Conservation (phyloP, 345 rosid species). For the Salix arbutifolia region DNA sequence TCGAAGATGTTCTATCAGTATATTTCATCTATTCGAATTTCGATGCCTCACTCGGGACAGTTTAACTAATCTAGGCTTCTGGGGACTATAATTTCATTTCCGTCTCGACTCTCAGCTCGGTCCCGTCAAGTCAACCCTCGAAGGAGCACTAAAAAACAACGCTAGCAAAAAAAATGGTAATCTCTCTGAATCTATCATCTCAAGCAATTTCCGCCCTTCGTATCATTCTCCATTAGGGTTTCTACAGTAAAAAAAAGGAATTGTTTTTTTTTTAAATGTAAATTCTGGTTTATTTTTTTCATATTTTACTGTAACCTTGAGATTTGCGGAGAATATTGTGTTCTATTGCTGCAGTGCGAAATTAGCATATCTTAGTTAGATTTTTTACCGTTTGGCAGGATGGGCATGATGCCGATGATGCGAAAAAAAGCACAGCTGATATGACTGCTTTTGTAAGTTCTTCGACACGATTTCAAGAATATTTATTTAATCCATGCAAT, state of each 20-base stretch:
- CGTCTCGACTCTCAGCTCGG: not conserved
- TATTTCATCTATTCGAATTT: too few species aligned
- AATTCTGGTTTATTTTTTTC: not conserved
- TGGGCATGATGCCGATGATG: slow-evolving; percentile 48
- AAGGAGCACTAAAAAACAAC: not conserved
- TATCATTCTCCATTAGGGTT: not conserved
- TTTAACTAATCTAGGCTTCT: too few species aligned
- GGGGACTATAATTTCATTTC: not conserved
- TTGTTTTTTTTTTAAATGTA: too few species aligned
- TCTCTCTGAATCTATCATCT: not conserved
- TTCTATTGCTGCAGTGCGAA: not conserved
- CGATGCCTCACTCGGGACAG: too few species aligned
- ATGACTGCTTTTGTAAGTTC: slow-evolving; percentile 59
- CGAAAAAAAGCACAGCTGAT: slow-evolving; percentile 52
- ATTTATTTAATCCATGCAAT: not conserved
- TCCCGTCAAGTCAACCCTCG: not conserved
- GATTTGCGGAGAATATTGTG: not conserved
- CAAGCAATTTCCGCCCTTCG: not conserved
- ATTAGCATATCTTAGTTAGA: not conserved
- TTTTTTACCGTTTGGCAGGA: slow-evolving; percentile 30
- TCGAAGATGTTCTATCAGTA: too few species aligned
- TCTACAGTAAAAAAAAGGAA: not conserved
- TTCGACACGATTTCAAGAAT: not conserved
- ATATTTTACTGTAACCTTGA: not conserved
- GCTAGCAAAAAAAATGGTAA: not conserved